Base-by-base conservation (phyloP, 2,329 filamentous ascomycete genomes). In the Nothophoma quercina region DNA sequence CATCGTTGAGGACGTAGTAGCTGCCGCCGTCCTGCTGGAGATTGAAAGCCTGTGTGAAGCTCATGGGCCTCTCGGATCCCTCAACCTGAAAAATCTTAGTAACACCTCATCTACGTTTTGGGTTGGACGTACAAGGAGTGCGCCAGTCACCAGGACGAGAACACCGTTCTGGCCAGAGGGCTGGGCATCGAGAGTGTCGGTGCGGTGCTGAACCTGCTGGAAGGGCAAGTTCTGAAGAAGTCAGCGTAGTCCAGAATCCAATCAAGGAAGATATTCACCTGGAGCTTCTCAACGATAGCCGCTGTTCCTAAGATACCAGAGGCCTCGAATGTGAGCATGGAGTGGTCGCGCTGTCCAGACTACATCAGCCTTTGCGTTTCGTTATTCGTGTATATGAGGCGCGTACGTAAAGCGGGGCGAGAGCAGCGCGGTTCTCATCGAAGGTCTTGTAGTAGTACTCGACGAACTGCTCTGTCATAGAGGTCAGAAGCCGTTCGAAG, bases 321-420 rank as follows among this genome's bases (percentile, higher is more conserved):
- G 38, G 83, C 87, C 83, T 98, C 91, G 71, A 97, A 98, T 42
- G 93, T 97, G 77, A 98, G 83, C 89, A 96, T 96, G 40, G 95
- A 98, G 56, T 88, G 76, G 4, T 88, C 84, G 69, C 89, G 86
- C 91, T 96, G 65, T 70, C 43, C 23, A 50, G 54, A 58, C 23
- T 47, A 58, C 47, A 21, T 57, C 42, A 48, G 51, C 54, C 30
- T 38, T 21, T 13, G 32, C 35, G 18, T 30, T 42, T 30, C 10
- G 41, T 25, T 22, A 25, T 9, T 29, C 16, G 22, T 30, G 23
- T 18, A 16, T 42, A 25, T 41, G 21, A 36, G 48, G 68, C 49
- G 55, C 89, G 72, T 85, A 96, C 93, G 82, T 97, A 98, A 79
- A 97, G 90, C 57, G 78, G 70, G 12, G 76, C 78, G 34, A 97